Conservation (phyloP, 2,329 filamentous ascomycete genomes). For the Diaporthe amygdali region DNA sequence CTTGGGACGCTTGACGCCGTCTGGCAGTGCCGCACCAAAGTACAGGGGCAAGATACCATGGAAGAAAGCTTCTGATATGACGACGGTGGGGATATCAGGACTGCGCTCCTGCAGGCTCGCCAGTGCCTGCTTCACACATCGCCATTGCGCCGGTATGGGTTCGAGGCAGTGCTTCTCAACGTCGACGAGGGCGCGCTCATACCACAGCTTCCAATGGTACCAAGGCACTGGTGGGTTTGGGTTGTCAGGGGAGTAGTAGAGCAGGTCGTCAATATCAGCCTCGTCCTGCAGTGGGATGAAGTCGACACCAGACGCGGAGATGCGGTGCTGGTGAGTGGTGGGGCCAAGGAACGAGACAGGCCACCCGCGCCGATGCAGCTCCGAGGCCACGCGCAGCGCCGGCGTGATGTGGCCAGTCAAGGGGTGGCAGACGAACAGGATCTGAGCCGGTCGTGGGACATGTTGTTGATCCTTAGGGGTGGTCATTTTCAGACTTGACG, state of each 20-base stretch:
- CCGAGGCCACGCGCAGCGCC: constrained; percentile 39
- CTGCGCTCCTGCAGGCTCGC: constrained; percentile 27
- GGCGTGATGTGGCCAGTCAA: constrained; percentile 44
- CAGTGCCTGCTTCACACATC: constrained; percentile 35
- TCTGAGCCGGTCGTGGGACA: constrained; percentile 15
- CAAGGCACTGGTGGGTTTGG: constrained; percentile 29
- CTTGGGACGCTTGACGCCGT: constrained; percentile 28
- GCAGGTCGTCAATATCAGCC: constrained; percentile 41
- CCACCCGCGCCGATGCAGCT: constrained; percentile 37
- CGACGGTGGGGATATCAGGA: constrained; percentile 31
- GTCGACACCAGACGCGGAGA: constrained; percentile 36
- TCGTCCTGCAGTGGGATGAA: constrained; percentile 38
- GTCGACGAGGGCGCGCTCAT: constrained; percentile 39
- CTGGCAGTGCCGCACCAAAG: constrained; percentile 34
- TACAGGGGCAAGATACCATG: constrained; percentile 41
- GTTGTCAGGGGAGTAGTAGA: constrained; percentile 33
- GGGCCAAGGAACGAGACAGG: constrained; percentile 41
- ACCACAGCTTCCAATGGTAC: constrained; percentile 33
- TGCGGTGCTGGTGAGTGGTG: constrained; percentile 39
- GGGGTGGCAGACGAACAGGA: constrained; percentile 41
- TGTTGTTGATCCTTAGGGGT: not conserved
- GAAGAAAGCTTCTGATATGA: constrained; percentile 43
- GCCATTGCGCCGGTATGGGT: constrained; percentile 41
- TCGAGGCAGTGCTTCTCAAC: constrained; percentile 36
- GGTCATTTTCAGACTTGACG: not conserved